Evolutionary conservation across 2,329 filamentous ascomycete species (phyloP).

Genomic region (Aspergillus sp.): DNA sequence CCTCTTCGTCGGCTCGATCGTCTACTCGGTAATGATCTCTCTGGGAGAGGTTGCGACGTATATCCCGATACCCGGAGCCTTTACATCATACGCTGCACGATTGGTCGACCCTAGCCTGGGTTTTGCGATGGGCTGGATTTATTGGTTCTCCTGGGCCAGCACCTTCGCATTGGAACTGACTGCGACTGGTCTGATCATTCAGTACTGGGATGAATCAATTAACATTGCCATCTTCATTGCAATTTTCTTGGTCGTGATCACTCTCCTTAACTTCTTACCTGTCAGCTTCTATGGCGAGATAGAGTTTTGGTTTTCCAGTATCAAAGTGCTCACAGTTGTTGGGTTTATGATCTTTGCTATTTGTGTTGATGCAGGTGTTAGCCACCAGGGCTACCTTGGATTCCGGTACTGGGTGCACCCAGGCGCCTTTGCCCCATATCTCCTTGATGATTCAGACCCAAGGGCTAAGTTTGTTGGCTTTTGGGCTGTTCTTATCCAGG

Average conservation of each 20-base stretch:
- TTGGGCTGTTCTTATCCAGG: constrained; percentile 43
- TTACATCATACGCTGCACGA: constrained; percentile 72
- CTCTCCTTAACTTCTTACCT: constrained; percentile 63
- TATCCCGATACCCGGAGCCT: constrained; percentile 70
- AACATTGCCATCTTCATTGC: constrained; percentile 67
- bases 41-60: constrained; percentile 68
- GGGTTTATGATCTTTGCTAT: constrained; percentile 74
- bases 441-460: constrained; percentile 53
- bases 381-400: constrained; percentile 64
- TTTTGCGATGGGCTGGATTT: constrained; percentile 76
- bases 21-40: constrained; percentile 69
- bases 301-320: constrained; percentile 71
- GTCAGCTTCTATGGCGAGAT: constrained; percentile 66
- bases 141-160: constrained; percentile 74
- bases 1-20: constrained; percentile 62
- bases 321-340: constrained; percentile 70
- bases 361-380: constrained; percentile 67
- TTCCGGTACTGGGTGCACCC: constrained; percentile 67
- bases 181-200: constrained; percentile 66
- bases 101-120: constrained; percentile 68
- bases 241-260: constrained; percentile 68
- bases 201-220: constrained; percentile 62
- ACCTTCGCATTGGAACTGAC: constrained; percentile 68
- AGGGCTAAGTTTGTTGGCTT: constrained; percentile 61
- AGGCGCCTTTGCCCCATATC: constrained; percentile 63